A percentile compares a stretch with the other conserved stretches of the same genome.
Evolutionary conservation across 2,329 filamentous ascomycete species (phyloP).

Genomic region (Monosporascus sp.): DNA sequence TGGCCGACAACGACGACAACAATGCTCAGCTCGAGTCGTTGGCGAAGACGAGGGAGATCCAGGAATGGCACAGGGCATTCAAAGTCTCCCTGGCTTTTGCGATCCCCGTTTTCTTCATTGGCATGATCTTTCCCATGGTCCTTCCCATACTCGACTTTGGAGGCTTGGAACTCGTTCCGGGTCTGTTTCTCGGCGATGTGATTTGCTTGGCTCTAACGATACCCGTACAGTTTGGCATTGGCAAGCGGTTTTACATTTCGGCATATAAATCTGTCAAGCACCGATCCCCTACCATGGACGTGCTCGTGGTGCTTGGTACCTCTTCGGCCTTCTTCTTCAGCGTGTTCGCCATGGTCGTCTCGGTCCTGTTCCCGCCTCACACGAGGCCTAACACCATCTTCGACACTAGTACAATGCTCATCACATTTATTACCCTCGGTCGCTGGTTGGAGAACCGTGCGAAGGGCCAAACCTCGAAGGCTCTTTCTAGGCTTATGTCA

Average conservation of each 20-base stretch:
- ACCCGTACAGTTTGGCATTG: constrained; percentile 94
- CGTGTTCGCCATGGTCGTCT: constrained; percentile 78
- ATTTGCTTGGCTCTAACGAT: constrained; percentile 79
- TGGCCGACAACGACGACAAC: constrained; percentile 90
- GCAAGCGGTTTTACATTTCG: constrained; percentile 86
- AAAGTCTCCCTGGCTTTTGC: constrained; percentile 73
- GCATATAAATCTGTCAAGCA: constrained; percentile 94
- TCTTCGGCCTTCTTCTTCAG: constrained; percentile 97
- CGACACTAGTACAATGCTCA: constrained; percentile 96
- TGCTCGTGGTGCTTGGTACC: constrained; percentile 87
- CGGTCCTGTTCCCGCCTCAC: constrained; percentile 69
- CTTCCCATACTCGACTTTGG: constrained; percentile 74
- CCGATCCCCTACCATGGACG: constrained; percentile 93
- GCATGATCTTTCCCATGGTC: constrained; percentile 92
- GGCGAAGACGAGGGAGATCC: constrained; percentile 93
- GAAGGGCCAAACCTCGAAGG: constrained; percentile 94
- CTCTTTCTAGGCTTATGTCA: constrained; percentile 90
- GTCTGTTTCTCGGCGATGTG: constrained; percentile 83
- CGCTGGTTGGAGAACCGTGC: constrained; percentile 90
- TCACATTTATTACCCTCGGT: constrained; percentile 89
- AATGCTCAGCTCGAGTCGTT: constrained; percentile 94
- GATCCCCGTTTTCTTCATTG: constrained; percentile 83
- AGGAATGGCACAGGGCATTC: constrained; percentile 84
- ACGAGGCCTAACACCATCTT: constrained; percentile 83
- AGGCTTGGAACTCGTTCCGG: constrained; percentile 57